Base-by-base conservation (phyloP, 176 grass and related monocot species). In the Thalia dealbata region DNA sequence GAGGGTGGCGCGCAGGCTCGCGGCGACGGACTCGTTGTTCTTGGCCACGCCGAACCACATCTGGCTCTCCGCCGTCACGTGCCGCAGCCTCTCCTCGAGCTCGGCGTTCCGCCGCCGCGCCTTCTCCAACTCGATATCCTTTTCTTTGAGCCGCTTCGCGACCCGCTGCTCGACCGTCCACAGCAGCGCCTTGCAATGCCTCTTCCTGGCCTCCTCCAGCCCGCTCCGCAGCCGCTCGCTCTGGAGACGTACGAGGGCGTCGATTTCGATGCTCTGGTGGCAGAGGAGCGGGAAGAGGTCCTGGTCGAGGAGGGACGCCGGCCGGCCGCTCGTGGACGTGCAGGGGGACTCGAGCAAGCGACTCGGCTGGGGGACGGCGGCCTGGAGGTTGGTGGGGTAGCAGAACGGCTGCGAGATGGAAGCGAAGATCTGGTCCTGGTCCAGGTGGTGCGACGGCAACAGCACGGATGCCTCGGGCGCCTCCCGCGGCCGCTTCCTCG, bases 311-410 rank as follows among this genome's bases (percentile, higher is more conserved):
- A 71, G 41, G 7, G 73, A 16, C 13, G 78, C 15, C 0, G 58
- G 50, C 4, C 91, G 78, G 0, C 91, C 91, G 24, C 91, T 93
- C 5, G 91, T 93, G 0, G 91, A 93, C 26, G 77, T 58, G 45
- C 35, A 11, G 41, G 15, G 46, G 7, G 80, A 82, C 0, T 86
- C 86, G 6, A 54, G 59, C 46, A 70, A 21, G 16, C 82, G 64
- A 4, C 51, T 67, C 9, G 75, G 71, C 52, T 61, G 3, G 11
- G 30, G 28, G 67, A 25, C 48, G 50, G 24, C 62, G 62, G 75
- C 64, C 7, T 44, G 32, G 7, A 79, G 80, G 35, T 78, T 67
- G 35, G 75, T 35, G 21, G 45, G n/a, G 12, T 18, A 70, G 35
- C 45, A 70, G 3, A 41, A 41, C n/a, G n/a, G 15, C 64, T 10